Evolutionary conservation across 345 rosid species (phyloP), one percentile per base, ranked within the genome.

Genomic region (Fremontodendron californicum): DNA sequence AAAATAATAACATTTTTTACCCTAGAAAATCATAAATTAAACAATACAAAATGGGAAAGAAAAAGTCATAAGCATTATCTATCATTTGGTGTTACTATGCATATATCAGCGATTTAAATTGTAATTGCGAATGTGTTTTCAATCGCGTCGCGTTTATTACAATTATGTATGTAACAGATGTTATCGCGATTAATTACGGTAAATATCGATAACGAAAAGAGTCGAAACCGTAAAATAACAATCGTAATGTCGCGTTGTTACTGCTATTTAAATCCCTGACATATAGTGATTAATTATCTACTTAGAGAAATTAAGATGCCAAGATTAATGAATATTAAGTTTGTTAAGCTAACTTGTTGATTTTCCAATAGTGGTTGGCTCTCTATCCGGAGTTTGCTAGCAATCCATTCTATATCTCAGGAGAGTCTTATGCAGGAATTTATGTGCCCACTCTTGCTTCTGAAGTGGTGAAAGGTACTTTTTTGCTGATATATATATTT

Each of bases 361-460:
- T 37, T 63, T 33, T 1, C 8, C 0, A 16, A 6, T 73, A 83
- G 85, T 87, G 85, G 87, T 82, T 83, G n/a, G 42, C 35, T 54
- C 51, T 62, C 62, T 87, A 75, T 33, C 82, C 82, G 23, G 85
- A 84, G 60, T 87, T 87, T 43, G 74, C 49, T 9, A 46, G 76
- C 35, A 87, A 85, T 76, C 85, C 86, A 61, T 85, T 87, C 68
- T 87, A 79, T 51, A 40, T 87, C 23, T 18, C 85, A 0, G 85
- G 87, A 48, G 88, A 87, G 67, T 84, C 87, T 9, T 87, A 81
- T 73, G 87, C 85, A 16, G 85, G 89, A 61, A 40, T 84, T 78
- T 85, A 81, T 45, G 80, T 85, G 13, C 85, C 86, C 7, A 76
- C 81, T 46, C 83, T 83, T 63, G 75, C 80, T 46, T 60, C 76